Base-by-base conservation (phyloP, 2,329 filamentous ascomycete species). In the Ceratocystis ficicola region DNA sequence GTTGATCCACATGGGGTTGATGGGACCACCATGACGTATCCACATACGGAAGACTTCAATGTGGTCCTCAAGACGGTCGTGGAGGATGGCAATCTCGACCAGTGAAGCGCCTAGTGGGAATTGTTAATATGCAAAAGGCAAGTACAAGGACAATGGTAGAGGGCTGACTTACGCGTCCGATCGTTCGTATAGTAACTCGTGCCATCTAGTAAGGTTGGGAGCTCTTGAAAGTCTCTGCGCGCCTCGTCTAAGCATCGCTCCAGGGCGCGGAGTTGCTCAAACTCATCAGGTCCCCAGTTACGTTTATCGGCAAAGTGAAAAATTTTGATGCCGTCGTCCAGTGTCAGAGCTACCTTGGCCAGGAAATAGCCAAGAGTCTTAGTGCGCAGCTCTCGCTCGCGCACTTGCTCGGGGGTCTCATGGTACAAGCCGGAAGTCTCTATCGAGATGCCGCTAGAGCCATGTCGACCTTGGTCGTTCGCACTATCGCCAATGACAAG, bases 221-320 rank as follows among this genome's bases (percentile, higher is more conserved):
- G 75, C 70, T 82, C 78, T 74, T 85, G 82, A 69, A 84, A 85
- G 73, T 85, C 82, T 72, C 77, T 79, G 73, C 80, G 82, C 66
- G 83, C 83, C 69, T 83, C 81, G 71, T 84, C 81, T 63, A 85
- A 76, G n/a, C 78, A 76, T 44, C 77, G 75, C 70, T 83, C 79
- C 65, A 85, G 75, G 62, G 80, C 78, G 66, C 78, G 79, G 66
- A 80, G 73, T 74, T 85, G 83, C 71, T 84, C 82, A 71, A 82
- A 79, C 75, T 85, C 82, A 76, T 84, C 81, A 25, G 77, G 75
- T 0, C 79, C 80, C 83, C 83, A 85, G 68, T 80, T 78, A 57
- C 78, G 77, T 74, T 83, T 84, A 73, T 85, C 82, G 70, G 81
- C 78, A 69, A 82, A 77, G 74, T 77, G 77, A 71, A 85, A 75